These are phyloP conservation scores for Aspergillus tubingensis DNA, from an alignment of 2,329 filamentous ascomycete genomes.

Conservation along the genomic window DNA sequence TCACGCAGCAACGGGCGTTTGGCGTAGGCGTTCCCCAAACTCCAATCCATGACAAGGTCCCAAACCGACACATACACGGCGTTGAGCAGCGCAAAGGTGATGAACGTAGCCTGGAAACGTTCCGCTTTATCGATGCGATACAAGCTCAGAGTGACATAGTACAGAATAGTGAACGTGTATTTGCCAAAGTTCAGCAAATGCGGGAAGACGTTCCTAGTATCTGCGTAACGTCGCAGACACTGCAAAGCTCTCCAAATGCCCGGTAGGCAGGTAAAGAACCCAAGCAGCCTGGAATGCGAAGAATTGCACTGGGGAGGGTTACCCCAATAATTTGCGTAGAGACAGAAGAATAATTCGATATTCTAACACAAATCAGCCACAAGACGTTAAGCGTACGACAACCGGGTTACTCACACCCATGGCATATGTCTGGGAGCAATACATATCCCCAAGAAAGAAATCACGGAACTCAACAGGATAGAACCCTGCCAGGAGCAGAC, in stretches of 20 bases:
- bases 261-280: conserved; percentile 81
- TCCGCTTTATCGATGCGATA: conserved; percentile 71
- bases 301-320: conserved; percentile 80
- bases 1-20: conserved; percentile 70
- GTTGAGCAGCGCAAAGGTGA: conserved; percentile 79
- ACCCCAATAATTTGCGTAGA: conserved; percentile 79
- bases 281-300: conserved; percentile 75
- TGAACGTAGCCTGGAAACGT: conserved; percentile 68
- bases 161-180: conserved; percentile 80
- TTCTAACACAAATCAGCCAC: conserved; percentile 58
- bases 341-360: conserved; percentile 88
- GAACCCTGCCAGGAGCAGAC: conserved; percentile 77
- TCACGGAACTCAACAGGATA: conserved; percentile 96
- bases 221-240: conserved; percentile 83
- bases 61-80: conserved; percentile 82
- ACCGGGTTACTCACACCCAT: conserved; percentile 65
- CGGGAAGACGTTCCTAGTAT: conserved; percentile 85
- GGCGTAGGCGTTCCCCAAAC: conserved; percentile 75
- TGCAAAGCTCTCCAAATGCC: conserved; percentile 89
- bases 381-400: too few species aligned
- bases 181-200: conserved; percentile 92
- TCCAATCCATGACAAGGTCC: conserved; percentile 97
- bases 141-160: conserved; percentile 75
- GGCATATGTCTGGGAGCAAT: conserved; percentile 90
- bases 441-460: conserved; percentile 97